Base-by-base conservation (phyloP, 139 green algal species). In the Volvox africanus region DNA sequence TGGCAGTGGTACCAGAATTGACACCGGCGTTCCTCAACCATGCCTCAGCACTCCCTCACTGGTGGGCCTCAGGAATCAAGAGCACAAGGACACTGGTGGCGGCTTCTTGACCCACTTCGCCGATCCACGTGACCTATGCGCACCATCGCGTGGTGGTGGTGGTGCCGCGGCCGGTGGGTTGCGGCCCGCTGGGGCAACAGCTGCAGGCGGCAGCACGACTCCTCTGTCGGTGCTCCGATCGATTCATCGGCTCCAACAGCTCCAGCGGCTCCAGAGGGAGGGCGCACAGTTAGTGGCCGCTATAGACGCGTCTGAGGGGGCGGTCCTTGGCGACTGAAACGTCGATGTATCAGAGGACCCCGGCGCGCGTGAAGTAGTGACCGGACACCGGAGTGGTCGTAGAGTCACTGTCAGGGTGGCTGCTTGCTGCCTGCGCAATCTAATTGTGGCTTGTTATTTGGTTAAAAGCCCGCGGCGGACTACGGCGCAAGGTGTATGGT, bases 71-170 rank as follows among this genome's bases (percentile, higher is more conserved):
- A 33, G 83, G 26, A 36, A 78, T 28, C 67, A 50, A 68, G 83
- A 88, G 26, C 19, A 24, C 11, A 28, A 80, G 35, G 83, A 88
- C 33, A 88, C 83, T 11, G 83, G 83, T 24, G 83, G 83, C 36
- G 83, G 83, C 67, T 88, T 81, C 83, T 24, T 80, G 22, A 88
- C 83, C 67, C 83, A 88, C 36, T 88, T 55, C n/a, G 67, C 36
- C 22, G 83, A 88, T 35, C 83, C 83, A 28, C 20, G 32, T 33
- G 32, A 88, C 19, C 30, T 88, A 22, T 73, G 33, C 2, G 62
- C 82, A 2, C 62, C 82, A 67, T 35, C 28, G 32, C 18, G 0
- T 18, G 81, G 61, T 21, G 81, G n/a, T 26, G 16, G 26, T 6
- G 13, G 81, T 13, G 28, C 55, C 50, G 50, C 33, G n/a, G n/a